Evolutionary conservation across 2,329 filamentous ascomycete genomes (phyloP).

Genomic region (Mycosphaerella sp.): DNA sequence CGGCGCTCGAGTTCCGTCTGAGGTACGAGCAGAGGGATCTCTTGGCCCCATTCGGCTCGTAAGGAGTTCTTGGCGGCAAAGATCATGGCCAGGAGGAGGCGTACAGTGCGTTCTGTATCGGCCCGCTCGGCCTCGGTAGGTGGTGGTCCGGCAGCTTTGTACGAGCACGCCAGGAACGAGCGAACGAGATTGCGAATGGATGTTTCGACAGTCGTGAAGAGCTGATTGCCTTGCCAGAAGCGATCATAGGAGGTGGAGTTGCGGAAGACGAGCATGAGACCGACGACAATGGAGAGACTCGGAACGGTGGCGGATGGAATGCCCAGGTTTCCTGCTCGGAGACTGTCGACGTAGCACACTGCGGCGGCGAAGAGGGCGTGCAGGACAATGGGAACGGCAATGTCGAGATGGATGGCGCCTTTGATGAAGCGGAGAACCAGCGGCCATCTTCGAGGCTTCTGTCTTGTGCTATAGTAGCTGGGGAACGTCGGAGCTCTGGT

Average conservation of each 20-base stretch:
- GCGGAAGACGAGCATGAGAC: slow-evolving; percentile 61
- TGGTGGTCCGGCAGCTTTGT: slow-evolving; percentile 24
- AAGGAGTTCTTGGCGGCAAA: slow-evolving; percentile 61
- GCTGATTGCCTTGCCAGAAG: slow-evolving; percentile 50
- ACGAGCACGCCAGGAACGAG: slow-evolving; percentile 48
- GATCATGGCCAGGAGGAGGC: slow-evolving; percentile 55
- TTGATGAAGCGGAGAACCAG: slow-evolving; percentile 60
- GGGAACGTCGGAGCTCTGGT: slow-evolving; percentile 38
- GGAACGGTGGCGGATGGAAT: slow-evolving; percentile 57
- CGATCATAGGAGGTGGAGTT: slow-evolving; percentile 60
- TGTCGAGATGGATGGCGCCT: slow-evolving; percentile 56
- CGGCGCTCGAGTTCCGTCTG: slow-evolving; percentile 23
- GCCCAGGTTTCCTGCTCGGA: slow-evolving; percentile 42
- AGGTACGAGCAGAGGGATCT: slow-evolving; percentile 30
- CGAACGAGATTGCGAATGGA: slow-evolving; percentile 55
- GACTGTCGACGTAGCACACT: slow-evolving; percentile 51
- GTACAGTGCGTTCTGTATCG: slow-evolving; percentile 54
- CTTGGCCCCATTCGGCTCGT: slow-evolving; percentile 55
- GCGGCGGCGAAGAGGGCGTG: slow-evolving; percentile 55
- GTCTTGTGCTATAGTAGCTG: slow-evolving; percentile 41
- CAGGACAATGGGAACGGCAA: slow-evolving; percentile 51
- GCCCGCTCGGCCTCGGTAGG: slow-evolving; percentile 43
- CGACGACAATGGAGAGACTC: slow-evolving; percentile 59
- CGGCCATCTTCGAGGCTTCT: slow-evolving; percentile 52
- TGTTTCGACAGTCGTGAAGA: slow-evolving; percentile 53